phyloP scores from a whole-genome alignment of 2,329 filamentous ascomycete genomes.

The Pseudopyrenochaeta lycopersici region DNA sequence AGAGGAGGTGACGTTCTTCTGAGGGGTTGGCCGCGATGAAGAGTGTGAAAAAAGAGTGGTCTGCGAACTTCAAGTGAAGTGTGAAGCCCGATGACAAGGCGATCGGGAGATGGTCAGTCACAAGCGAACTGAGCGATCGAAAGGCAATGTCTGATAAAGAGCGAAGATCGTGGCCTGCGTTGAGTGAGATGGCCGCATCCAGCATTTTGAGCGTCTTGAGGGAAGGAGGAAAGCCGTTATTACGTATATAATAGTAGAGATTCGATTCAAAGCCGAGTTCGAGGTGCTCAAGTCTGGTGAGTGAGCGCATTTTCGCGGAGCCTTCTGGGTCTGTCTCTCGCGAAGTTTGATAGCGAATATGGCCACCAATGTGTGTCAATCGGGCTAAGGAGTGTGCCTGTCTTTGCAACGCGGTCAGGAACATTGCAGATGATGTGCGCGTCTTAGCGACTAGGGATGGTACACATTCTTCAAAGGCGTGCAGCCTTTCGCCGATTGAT shows the following conservation, averaged over 20 bases:
- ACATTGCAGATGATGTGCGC: slow-evolving; percentile 33
- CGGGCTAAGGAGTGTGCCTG: slow-evolving; percentile 44
- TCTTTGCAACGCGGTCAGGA: slow-evolving; percentile 37
- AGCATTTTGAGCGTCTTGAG: slow-evolving; percentile 38
- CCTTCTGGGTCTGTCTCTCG: slow-evolving; percentile 24
- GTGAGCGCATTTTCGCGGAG: slow-evolving; percentile 28
- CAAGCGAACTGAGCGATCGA: slow-evolving; percentile 24
- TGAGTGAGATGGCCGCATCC: slow-evolving; percentile 34
- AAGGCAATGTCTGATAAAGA: slow-evolving; percentile 23
- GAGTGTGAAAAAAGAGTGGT: slow-evolving; percentile 23
- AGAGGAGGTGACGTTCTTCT: slow-evolving; percentile 22
- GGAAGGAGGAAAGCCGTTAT: slow-evolving; percentile 31
- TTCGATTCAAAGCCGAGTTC: slow-evolving; percentile 40
- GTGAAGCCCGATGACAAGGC: slow-evolving; percentile 21
- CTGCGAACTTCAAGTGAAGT: slow-evolving; percentile 30
- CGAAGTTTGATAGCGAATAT: slow-evolving; percentile 13
- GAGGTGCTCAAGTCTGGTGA: slow-evolving; percentile 36
- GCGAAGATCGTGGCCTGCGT: slow-evolving; percentile 20
- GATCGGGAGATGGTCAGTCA: slow-evolving; percentile 22
- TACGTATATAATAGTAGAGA: slow-evolving; percentile 34
- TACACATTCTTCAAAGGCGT: slow-evolving; percentile 35
- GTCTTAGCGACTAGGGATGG: slow-evolving; percentile 22
- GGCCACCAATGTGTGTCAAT: slow-evolving; percentile 39
- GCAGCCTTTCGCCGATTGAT: slow-evolving; percentile 43
- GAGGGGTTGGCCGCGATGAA: slow-evolving; percentile 12